Base-by-base conservation (phyloP, 2,329 filamentous ascomycete genomes). In the Aspergillus cejpii region DNA sequence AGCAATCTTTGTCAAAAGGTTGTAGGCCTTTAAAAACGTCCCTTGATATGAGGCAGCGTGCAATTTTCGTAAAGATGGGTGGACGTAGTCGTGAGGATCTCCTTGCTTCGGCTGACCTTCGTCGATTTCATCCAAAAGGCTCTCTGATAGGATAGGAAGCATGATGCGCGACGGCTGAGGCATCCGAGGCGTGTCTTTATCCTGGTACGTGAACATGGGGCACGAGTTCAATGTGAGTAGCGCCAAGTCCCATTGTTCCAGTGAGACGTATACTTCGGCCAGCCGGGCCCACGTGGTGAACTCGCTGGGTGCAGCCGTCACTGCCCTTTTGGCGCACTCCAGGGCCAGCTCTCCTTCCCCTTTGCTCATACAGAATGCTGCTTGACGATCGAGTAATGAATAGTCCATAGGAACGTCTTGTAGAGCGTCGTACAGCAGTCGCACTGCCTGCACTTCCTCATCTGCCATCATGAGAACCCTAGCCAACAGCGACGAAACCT, bases 201-300 rank as follows among this genome's bases (percentile, higher is more conserved):
- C 92, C 68, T 97, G 92, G 67, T 98, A 97, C 5, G 92, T 98
- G 67, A 98, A 98, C 92, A 98, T 98, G 6, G 92, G 92, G 66
- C 92, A 98, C 14, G 92, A 98, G 70, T 98, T 98, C 41, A 98
- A 77, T 3, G 92, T 97, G 4, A 94, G 83, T 19, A 98, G 77
- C 0, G 92, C 92, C 55, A 97, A 81, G 62, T 97, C 92, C 89
- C 92, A 98, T 62, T 94, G 87, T 64, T 98, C 92, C 69, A 94
- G 80, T 39, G 84, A 80, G 44, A 97, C 87, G 57, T 98, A 98
- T 24, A 97, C 85, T 63, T 97, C 88, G 2, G 90, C 90, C 51
- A 98, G 70, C 45, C 90, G 79, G 45, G 92, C 91, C 92, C 92
- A 98, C 0, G 92, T 97, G 43, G 87, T 87, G 61, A 98, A 98